Evolutionary conservation across 768 basidiomycete species (phyloP), one percentile per base, ranked within the genome.

Genomic region (Dioszegia aurantiaca): DNA sequence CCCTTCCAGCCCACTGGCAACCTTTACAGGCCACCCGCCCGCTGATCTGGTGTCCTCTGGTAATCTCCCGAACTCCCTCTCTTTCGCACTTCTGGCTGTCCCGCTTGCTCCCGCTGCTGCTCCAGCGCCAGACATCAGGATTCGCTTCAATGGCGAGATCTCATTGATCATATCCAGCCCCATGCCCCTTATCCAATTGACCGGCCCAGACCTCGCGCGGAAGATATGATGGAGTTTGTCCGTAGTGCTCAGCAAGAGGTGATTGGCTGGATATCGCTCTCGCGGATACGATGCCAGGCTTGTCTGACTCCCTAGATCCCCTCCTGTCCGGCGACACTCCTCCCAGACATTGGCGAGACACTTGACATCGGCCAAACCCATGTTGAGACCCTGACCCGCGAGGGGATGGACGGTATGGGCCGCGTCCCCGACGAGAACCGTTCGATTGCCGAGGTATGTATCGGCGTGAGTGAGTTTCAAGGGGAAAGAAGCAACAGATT

Each of bases 341-440:
- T 84, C 77, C 36, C 97, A 83, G 63, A 84, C 84, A 45, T 81
- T 80, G 0, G 85, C 79, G 14, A 99, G 82, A 56, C 82, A 82
- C 68, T 86, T 82, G 2, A 87, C 89, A 73, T 99, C 94, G 1
- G 81, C 86, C 27, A 99, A 79, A n/a, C 94, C 95, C 71, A 94
- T 79, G 75, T 99, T 98, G 40, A 98, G 80, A 0, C 94, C 95
- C 74, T 98, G 94, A 1, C 95, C 95, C 0, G 93, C 94, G 26
- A 98, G 83, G 1, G 95, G 94, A 71, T 98, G 94, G 1, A 91
- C 80, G 0, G 89, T 90, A 70, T 98, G 95, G 17, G 93, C 95
- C 1, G 94, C 93, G 77, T 99, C 95, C 1, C 95, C 95, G 1
- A 98, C 83, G 8, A 98, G 84, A 1, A 87, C 92, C 0, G 89